A percentile compares a stretch with the other conserved stretches of the same genome.
Conservation (phyloP, 768 basidiomycete genomes). For the Amanita jacksonii region DNA sequence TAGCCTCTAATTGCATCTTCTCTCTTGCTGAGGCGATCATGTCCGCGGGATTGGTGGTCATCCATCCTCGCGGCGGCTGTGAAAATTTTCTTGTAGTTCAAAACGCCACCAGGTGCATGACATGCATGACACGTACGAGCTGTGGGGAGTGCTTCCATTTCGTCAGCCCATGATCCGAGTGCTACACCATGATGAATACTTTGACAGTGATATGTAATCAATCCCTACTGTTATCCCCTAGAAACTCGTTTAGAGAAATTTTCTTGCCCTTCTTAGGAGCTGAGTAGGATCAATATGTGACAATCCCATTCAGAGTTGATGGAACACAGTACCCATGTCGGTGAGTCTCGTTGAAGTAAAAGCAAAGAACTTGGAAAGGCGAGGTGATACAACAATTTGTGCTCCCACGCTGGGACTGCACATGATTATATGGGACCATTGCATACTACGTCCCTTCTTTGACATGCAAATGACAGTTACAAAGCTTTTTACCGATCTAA, state of each 20-base stretch:
- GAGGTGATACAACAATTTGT: not conserved
- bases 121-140: constrained; percentile 63
- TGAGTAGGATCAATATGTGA: constrained; percentile 19
- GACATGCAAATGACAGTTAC: not conserved
- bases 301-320: not conserved
- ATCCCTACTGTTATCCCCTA: constrained; percentile 72
- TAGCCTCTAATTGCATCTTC: constrained; percentile 47
- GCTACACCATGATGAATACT: constrained; percentile 30
- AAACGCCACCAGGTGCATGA: constrained; percentile 1
- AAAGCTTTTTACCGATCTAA: not conserved
- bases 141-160: constrained; percentile 88
- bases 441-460: not conserved
- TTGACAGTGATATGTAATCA: constrained; percentile 11
- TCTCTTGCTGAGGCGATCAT: constrained; percentile 45
- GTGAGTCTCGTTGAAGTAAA: not conserved
- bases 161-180: constrained; percentile 96
- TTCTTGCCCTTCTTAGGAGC: constrained; percentile 92
- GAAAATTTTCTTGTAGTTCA: constrained; percentile 12
- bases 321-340: constrained; percentile 1
- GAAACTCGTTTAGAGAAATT: constrained; percentile 88
- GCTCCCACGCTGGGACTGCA: too few relatives aligned
- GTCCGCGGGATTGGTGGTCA: constrained; percentile 45
- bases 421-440: too few relatives aligned
- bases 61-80: constrained; percentile 63
- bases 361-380: not conserved